Evolutionary conservation across 352 stramenopile species (phyloP).

Genomic region (Phytophthora hybrid): DNA sequence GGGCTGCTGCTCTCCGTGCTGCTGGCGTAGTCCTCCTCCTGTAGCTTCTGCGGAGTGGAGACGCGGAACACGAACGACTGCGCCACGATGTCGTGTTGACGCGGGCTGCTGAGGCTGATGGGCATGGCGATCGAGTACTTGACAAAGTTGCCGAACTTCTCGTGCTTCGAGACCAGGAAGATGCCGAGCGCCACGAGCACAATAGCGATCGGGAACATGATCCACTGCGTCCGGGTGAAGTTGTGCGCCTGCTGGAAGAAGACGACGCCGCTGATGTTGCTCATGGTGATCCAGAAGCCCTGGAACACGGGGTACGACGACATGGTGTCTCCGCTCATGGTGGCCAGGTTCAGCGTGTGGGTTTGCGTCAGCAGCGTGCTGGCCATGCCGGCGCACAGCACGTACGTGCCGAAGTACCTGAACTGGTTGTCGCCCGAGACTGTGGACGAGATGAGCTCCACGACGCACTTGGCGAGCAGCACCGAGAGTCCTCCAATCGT

Average conservation of each 20-base stretch:
- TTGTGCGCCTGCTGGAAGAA: constrained; percentile 89
- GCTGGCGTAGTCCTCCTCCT: constrained; percentile 69
- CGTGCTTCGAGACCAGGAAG: constrained; percentile 85
- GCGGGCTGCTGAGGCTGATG: constrained; percentile 85
- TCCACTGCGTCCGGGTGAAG: constrained; percentile 85
- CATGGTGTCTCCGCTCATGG: constrained; percentile 89
- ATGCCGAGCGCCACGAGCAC: constrained; percentile 79
- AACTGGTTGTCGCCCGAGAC: constrained; percentile 90
- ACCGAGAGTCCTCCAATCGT: constrained; percentile 87
- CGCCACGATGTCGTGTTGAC: constrained; percentile 88
- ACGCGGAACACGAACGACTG: constrained; percentile 91
- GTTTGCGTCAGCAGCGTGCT: constrained; percentile 83
- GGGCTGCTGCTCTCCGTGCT: constrained; percentile 54
- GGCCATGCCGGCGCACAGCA: constrained; percentile 79
- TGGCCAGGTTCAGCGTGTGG: constrained; percentile 87
- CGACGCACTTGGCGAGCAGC: constrained; percentile 86
- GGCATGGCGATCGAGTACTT: constrained; percentile 92
- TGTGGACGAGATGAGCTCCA: constrained; percentile 85
- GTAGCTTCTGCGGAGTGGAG: constrained; percentile 75
- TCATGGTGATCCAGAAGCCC: constrained; percentile 91
- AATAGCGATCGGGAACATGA: constrained; percentile 84
- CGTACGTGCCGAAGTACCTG: constrained; percentile 85
- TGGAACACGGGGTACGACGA: constrained; percentile 89
- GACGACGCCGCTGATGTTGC: constrained; percentile 88
- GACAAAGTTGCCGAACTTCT: constrained; percentile 90